Evolutionary conservation across 2,329 filamentous ascomycete genomes (phyloP), one percentile per base, ranked within the genome.

Genomic region (Hypoxylon sp.): DNA sequence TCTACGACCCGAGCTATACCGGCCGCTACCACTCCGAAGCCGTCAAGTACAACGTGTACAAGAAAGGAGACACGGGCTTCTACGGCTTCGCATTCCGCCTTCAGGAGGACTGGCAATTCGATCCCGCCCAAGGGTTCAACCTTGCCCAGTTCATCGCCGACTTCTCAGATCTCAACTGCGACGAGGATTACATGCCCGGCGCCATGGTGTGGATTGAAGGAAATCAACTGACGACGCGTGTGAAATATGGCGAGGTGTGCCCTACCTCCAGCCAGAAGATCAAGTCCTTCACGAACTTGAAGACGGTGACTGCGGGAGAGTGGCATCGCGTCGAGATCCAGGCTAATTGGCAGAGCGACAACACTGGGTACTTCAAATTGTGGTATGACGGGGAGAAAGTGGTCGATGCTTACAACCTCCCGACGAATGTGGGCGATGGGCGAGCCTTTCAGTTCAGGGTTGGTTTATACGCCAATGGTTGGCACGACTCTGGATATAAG

Each of bases 1-100:
- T 76, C 36, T 82, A 83, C 75, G 79, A 82, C 65, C 36, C 79
- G 0, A 73, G 64, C 71, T 84, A 82, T 73, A 74, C 56, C 1
- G 82, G 80, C 19, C 82, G 83, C 9, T 86, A 85, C 74, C 83
- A 86, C 76, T 82, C 84, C 38, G 84, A 86, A 74, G 81, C 81
- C 11, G 76, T 79, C 63, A 79, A 81, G 67, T 75, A 80, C 70
- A 74, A 81, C 66, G 83, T 79, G 17, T 85, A 85, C 76, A 74
- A 78, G 65, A 80, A 78, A 60, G 82, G 81, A 50, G 80, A 86
- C 60, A 76, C 75, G 19, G 80, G 80, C 23, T 84, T 82, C 76
- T 86, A 86, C 76, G 83, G 84, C 36, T 86, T 86, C 73, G 76
- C 78, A 0, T 86, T 86, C 77, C 81, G 82, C n/a, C 80, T 86